Base-by-base conservation (phyloP, 371 early-diverging fungal species). In the Smittium culicis region DNA sequence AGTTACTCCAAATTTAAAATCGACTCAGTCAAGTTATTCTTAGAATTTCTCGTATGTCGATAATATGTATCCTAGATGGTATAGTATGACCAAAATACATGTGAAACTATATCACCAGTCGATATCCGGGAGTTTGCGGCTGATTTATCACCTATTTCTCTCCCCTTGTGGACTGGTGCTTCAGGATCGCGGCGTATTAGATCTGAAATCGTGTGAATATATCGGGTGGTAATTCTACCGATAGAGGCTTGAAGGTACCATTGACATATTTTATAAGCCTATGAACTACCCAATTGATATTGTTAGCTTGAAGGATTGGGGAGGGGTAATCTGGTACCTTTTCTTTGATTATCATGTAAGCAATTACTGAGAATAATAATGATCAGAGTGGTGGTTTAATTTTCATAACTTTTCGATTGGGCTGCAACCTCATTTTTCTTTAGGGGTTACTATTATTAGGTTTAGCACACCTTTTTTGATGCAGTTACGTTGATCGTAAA, bases 1-100 rank as follows among this genome's bases (percentile, higher is more conserved):
- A 25, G 60, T 59, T 27, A 59, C 60, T 14, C 60, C 60, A 59
- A 59, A 59, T 27, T 27, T 59, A 59, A 59, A 11, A 59, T 59
- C 60, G 5, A 27, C 32, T 59, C 16, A 29, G 60, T 59, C 60
- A 59, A 32, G 32, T 25, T 59, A 29, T 27, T 59, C 28, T 5
- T 11, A 11, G 5, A 29, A 32, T 27, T 59, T 27, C 5, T 27
- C 16, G 5, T 29, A 16, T 11, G 32, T 27, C 60, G 14, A 59
- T 25, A 14, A 25, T 59, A 59, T 29, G 28, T 59, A 59, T 59
- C 60, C 5, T 11, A 14, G 11, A 59, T 59, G 16, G 60, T 14
- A 32, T 59, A 59, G 5, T 32, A 11, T 16, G 60, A 59, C 25
- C 60, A 59, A n/a, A 59, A 59, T 32, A n/a, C 60, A 29, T 59